Base-by-base conservation (phyloP, 1,284 basidiomycete species). In the Cryptococcus hybrid region DNA sequence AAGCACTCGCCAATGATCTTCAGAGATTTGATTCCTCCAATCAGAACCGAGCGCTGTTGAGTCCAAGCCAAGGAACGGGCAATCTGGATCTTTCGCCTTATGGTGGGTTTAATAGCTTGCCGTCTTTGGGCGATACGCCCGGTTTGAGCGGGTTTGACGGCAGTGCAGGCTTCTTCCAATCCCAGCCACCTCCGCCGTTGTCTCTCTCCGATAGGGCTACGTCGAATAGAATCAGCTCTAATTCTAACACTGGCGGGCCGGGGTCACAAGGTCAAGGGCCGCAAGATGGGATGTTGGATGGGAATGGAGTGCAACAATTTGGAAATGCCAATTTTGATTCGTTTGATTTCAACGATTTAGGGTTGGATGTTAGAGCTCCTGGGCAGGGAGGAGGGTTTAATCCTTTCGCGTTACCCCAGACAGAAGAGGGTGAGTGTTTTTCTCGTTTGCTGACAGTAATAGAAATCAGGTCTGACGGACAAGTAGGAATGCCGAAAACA, bases 321-420 rank as follows among this genome's bases (percentile, higher is more conserved):
- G 59, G 62, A 1, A 60, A 68, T 15, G 67, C 69, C 34, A 54
- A 64, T 11, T 54, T 66, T n/a, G 70, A 71, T 51, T 56, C 54
- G n/a, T 74, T 75, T 52, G 73, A 75, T 60, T 75, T 77, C 51
- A 40, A 62, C 11, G 69, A 74, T 55, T 62, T 78, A 35, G 69
- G 71, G 5, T 59, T 71, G 54, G 59, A 49, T 24, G 53, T 61
- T 37, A 40, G 57, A 13, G 52, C 54, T 24, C 45, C 49, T 48
- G 62, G 51, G 38, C 54, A 57, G 7, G 54, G 50, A 1, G 55
- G 66, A 63, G 48, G 58, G 7, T 78, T 78, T 66, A 78, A 78
- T 59, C 77, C 77, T 7, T 78, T 78, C 56, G 75, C 76, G 7
- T 61, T 78, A 44, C 65, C 70, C 15, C 77, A 78, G 55, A 73